These are phyloP conservation scores for Cyberlindnera maritima DNA, from an alignment of 805 yeast genomes.

Conservation along the genomic window DNA sequence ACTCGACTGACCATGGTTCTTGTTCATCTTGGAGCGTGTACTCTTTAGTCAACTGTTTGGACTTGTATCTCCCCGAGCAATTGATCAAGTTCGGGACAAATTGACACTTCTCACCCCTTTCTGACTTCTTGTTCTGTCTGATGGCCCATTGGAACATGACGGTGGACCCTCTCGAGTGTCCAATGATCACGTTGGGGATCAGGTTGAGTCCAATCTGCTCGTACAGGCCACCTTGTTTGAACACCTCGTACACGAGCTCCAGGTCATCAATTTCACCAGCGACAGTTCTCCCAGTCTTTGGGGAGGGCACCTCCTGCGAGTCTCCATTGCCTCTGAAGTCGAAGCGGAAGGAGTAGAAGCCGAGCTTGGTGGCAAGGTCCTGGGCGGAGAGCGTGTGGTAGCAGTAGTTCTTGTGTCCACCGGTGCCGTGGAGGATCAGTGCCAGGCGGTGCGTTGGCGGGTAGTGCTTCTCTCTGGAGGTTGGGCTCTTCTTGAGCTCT, in stretches of 20 bases:
- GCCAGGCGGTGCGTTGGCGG: slow-evolving; percentile 50
- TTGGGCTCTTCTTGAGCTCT: slow-evolving; percentile 13
- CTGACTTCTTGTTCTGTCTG: slow-evolving; percentile 36
- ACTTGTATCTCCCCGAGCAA: slow-evolving; percentile 66
- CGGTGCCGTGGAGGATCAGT: slow-evolving; percentile 77
- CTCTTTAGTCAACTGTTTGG: slow-evolving; percentile 17
- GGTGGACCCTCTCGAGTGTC: slow-evolving; percentile 79
- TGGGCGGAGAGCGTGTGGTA: slow-evolving; percentile 66
- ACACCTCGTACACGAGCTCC: slow-evolving; percentile 38
- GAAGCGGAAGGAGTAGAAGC: slow-evolving; percentile 65
- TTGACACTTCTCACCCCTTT: slow-evolving; percentile 33
- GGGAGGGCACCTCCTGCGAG: slow-evolving; percentile 46
- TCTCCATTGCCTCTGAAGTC: slow-evolving; percentile 87
- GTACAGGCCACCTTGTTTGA: slow-evolving; percentile 26
- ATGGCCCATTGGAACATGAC: slow-evolving; percentile 75
- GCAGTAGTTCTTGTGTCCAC: slow-evolving; percentile 79
- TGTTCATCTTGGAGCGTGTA: slow-evolving; percentile 11
- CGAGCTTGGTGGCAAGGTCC: slow-evolving; percentile 52
- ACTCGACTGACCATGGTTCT: slow-evolving; percentile 31
- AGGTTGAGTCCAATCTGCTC: slow-evolving; percentile 37
- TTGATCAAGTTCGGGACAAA: slow-evolving; percentile 65
- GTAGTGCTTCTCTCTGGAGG: slow-evolving; percentile 17
- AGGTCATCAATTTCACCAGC: slow-evolving; percentile 69
- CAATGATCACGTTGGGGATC: slow-evolving; percentile 55
- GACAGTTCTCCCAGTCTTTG: slow-evolving; percentile 50